phyloP scores from a whole-genome alignment of 805 yeast species.

The Danielia oregonensis region DNA sequence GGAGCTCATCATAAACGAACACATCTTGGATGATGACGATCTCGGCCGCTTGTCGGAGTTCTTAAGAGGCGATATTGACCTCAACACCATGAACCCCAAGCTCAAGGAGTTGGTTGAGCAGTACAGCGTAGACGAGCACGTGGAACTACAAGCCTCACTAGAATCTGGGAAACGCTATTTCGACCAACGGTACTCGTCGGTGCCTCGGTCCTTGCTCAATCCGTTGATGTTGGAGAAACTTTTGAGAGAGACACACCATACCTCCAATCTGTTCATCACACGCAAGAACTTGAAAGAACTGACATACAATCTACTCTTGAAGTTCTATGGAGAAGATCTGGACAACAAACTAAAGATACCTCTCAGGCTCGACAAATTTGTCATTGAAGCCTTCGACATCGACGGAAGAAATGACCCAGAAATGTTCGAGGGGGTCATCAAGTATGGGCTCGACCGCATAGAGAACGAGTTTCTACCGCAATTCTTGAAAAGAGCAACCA shows the following conservation, averaged over 20 bases:
- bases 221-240: slow-evolving; percentile 51
- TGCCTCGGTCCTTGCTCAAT: slow-evolving; percentile 27
- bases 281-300: slow-evolving; percentile 59
- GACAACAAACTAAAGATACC: slow-evolving; percentile 74
- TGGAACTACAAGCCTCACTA: too few relatives aligned
- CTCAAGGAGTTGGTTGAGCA: slow-evolving; percentile 39
- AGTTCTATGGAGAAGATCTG: slow-evolving; percentile 66
- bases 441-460: slow-evolving; percentile 77
- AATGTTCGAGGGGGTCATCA: slow-evolving; percentile 78
- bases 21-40: slow-evolving; percentile 69
- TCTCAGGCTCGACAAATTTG: slow-evolving; percentile 52
- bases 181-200: neutral
- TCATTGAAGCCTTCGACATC: slow-evolving; percentile 61
- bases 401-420: slow-evolving; percentile 93
- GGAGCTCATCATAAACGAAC: slow-evolving; percentile 71
- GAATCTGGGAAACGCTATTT: slow-evolving; percentile 1
- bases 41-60: slow-evolving; percentile 68
- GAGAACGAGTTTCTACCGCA: slow-evolving; percentile 90
- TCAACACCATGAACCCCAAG: slow-evolving; percentile 41
- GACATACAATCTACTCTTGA: slow-evolving; percentile 56
- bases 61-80: slow-evolving; percentile 59
- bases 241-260: slow-evolving; percentile 35
- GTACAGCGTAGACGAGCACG: slow-evolving; percentile 24
- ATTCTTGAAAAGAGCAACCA: slow-evolving; percentile 72
- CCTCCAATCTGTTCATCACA: slow-evolving; percentile 43